Percentiles rank a stretch among this genome's conserved stretches.
Conservation (phyloP, 148 eudicot species). For the Euryodendron excelsum region DNA sequence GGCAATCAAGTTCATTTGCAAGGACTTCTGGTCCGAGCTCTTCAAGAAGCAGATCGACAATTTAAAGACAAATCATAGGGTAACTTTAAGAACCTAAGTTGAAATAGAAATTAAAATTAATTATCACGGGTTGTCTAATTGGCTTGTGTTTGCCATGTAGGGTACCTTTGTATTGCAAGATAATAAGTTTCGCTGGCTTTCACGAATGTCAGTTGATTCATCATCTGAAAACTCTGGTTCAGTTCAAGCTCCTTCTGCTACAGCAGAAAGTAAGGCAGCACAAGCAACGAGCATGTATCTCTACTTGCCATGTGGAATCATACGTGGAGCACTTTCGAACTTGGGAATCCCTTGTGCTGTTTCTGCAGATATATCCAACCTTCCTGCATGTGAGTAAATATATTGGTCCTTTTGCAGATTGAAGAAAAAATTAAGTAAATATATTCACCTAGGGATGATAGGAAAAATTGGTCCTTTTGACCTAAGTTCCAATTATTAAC, state of each 20-base stretch:
- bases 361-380: constrained; percentile 94
- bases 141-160: constrained; percentile 34
- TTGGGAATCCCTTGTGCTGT: constrained; percentile 98
- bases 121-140: constrained; percentile 1
- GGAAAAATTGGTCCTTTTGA: no score
- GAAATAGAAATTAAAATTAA: not conserved
- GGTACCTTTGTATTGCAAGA: constrained; percentile 99
- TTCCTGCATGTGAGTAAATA: constrained; percentile 81
- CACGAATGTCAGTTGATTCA: constrained; percentile 66
- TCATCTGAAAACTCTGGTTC: constrained; percentile 42
- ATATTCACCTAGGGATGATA: not conserved
- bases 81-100: constrained; percentile 29
- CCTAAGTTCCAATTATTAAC: no score
- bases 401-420: not conserved
- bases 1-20: constrained; percentile 94
- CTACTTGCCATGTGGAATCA: constrained; percentile 98
- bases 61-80: constrained; percentile 93
- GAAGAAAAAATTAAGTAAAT: not conserved
- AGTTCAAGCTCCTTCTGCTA: constrained; percentile 55
- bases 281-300: constrained; percentile 95
- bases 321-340: constrained; percentile 94
- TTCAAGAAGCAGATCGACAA: constrained; percentile 99
- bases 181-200: constrained; percentile 83
- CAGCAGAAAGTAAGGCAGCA: constrained; percentile 71
- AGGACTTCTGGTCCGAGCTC: constrained; percentile 96